Evolutionary conservation across 1,284 basidiomycete species (phyloP), one percentile per base, ranked within the genome.

Genomic region (Ceratobasidium sp.): DNA sequence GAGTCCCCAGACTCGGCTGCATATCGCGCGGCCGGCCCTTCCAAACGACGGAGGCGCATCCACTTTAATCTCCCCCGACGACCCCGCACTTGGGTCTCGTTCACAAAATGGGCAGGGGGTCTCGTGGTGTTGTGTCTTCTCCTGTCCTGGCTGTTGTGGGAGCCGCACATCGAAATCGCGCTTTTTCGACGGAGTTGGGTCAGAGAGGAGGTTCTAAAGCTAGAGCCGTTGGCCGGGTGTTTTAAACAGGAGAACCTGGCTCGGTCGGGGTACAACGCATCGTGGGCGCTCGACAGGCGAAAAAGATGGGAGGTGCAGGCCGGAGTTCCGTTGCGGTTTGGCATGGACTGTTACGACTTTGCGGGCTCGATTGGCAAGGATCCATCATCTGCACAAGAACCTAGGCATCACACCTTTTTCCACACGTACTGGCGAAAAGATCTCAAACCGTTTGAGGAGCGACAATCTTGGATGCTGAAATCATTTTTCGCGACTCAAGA

Each of bases 351-450:
- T 80, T 96, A 94, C 79, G 88, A 93, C 78, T 93, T 94, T 79
- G 91, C 94, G 0, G 88, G 89, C 9, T 93, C 92, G 5, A 84
- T 96, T 41, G 70, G 70, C 45, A 84, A 50, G 46, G 58, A 61
- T 84, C 74, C 76, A 78, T 46, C 46, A 74, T 32, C 74, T 76
- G 16, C 77, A 75, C 16, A 76, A 76, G 26, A 78, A 79, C 65
- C 52, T 67, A 82, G 18, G 82, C 80, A 86, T 72, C 83, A 86
- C 18, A 85, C 86, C 3, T 85, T 88, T 67, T 96, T 88, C 79
- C 95, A 97, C 81, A 92, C 93, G 0, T 97, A 96, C 79, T 97
- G 95, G 94, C 86, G 94, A 12, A 85, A 85, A 43, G 95, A 97
- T 81, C 87, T 97, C 46, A 87, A 87, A 1, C 84, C 88, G 0